These are phyloP conservation scores for Silene uniflora DNA, from an alignment of 148 eudicot species.

Conservation along the genomic window DNA sequence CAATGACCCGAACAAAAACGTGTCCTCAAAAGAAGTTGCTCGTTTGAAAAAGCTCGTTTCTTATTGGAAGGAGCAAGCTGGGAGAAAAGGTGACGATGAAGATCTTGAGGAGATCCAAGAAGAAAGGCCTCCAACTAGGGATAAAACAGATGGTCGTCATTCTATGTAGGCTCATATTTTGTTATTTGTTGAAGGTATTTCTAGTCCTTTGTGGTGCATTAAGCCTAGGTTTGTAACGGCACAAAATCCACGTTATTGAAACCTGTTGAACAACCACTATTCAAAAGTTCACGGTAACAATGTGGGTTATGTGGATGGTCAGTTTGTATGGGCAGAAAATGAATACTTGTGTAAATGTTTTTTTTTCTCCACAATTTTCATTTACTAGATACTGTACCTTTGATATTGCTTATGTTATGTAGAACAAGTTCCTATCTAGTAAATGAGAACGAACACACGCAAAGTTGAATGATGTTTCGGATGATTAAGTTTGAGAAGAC, in stretches of 20 bases:
- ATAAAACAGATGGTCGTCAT: constrained; percentile 62
- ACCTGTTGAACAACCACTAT: constrained; percentile 5
- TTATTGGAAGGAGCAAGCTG: constrained; percentile 96
- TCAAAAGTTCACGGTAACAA: not conserved
- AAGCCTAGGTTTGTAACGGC: not conserved
- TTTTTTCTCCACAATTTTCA: not conserved
- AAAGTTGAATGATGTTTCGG: no score
- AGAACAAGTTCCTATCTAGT: not conserved
- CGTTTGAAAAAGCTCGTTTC: constrained; percentile 76
- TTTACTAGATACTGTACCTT: not conserved
- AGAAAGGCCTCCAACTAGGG: constrained; percentile 48
- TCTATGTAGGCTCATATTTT: constrained; percentile 44
- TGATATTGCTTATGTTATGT: not conserved
- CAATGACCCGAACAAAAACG: constrained; percentile 91
- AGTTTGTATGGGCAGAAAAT: constrained; percentile 22
- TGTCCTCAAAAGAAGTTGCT: constrained; percentile 89
- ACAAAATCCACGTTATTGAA: not conserved
- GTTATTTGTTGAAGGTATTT: no score
- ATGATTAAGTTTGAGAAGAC: no score
- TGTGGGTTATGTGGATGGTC: constrained; percentile 19
- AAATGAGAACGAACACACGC: no score
- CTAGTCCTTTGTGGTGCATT: not conserved
- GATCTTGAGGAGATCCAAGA: constrained; percentile 95
- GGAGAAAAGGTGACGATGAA: constrained; percentile 82
- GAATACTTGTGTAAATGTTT: constrained; percentile 23